Conservation (phyloP, 2,329 filamentous ascomycete species). For the Chalaropsis thielavioides region DNA sequence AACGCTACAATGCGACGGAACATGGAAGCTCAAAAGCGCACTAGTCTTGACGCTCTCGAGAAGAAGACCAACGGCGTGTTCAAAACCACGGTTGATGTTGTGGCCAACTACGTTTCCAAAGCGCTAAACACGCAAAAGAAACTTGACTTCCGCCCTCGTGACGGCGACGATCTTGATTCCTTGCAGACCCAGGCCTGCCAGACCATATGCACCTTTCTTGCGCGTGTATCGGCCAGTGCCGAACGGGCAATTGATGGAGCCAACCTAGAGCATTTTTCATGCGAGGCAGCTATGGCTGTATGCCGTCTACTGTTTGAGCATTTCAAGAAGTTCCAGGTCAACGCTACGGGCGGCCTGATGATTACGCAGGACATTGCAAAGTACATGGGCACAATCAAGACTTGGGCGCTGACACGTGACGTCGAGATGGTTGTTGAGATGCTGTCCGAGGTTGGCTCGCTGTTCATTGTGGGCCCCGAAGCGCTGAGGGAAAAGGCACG, state of each 20-base stretch:
- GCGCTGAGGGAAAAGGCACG: conserved; percentile 57
- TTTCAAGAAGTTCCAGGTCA: conserved; percentile 87
- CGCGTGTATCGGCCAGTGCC: conserved; percentile 47
- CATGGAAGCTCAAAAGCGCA: conserved; percentile 69
- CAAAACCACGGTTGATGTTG: conserved; percentile 47
- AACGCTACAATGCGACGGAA: conserved; percentile 82
- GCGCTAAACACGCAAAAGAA: conserved; percentile 68
- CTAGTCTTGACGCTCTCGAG: conserved; percentile 64
- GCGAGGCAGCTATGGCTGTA: conserved; percentile 68
- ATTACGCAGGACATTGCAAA: conserved; percentile 92
- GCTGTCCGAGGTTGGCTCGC: conserved; percentile 78
- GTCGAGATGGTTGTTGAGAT: conserved; percentile 63
- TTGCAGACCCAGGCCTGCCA: conserved; percentile 78
- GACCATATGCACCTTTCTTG: conserved; percentile 66
- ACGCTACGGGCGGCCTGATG: conserved; percentile 83
- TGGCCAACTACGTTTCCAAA: conserved; percentile 60
- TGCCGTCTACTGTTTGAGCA: conserved; percentile 74
- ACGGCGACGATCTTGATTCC: conserved; percentile 57
- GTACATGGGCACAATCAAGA: conserved; percentile 73
- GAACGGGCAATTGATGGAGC: conserved; percentile 61
- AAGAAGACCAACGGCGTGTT: conserved; percentile 57
- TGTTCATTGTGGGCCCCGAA: conserved; percentile 85
- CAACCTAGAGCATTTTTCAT: conserved; percentile 69
- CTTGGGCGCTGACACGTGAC: conserved; percentile 61
- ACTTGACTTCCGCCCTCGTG: conserved; percentile 76